Evolutionary conservation across 1,139 yeast genomes (phyloP), one percentile per base, ranked within the genome.

Genomic region (Saccharomyces pastorianus): DNA sequence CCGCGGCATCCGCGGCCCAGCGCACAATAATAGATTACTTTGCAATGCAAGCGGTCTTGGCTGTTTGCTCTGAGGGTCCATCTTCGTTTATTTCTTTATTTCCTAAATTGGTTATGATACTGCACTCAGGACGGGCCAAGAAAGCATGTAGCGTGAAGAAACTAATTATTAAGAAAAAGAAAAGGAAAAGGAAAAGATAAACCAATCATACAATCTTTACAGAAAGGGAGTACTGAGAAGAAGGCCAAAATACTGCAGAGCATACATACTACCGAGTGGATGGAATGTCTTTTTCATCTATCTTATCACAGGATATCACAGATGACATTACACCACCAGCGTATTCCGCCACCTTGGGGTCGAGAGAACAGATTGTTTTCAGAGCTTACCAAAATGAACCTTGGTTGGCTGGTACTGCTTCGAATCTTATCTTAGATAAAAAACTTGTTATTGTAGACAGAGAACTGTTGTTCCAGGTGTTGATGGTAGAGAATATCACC

Each of bases 401-500:
- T 4, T 66, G 69, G 69, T 47, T 58, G 8, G 13, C 29, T 17
- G 46, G 46, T n/a, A 27, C 26, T 14, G 53, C 62, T 20, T 41
- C 55, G 11, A 38, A 53, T 4, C 51, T 56, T 20, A 51, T 56
- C 17, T 51, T 56, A 9, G 62, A 66, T 6, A 58, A 59, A 48
- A 61, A 59, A 50, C 49, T 60, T 47, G 49, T 54, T 3, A 42
- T 38, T 20, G 56, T 61, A 1, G 62, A 65, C 48, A 57, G 62
- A 17, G 64, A 65, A 17, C 56, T 70, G 13, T 51, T 76, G 6
- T 75, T 76, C 57, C 79, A 76, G 62, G 67, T 76, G 2, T 64
- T 76, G 4, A 73, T 72, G 60, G 58, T 75, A 1, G 68, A 71
- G 54, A 73, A 76, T 60, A 59, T 72, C 6, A 62, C 72, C 1